Percentiles rank a stretch among this genome's conserved stretches.
These are phyloP conservation scores for Favolaschia claudopus DNA, from an alignment of 768 basidiomycete species.

Conservation along the genomic window DNA sequence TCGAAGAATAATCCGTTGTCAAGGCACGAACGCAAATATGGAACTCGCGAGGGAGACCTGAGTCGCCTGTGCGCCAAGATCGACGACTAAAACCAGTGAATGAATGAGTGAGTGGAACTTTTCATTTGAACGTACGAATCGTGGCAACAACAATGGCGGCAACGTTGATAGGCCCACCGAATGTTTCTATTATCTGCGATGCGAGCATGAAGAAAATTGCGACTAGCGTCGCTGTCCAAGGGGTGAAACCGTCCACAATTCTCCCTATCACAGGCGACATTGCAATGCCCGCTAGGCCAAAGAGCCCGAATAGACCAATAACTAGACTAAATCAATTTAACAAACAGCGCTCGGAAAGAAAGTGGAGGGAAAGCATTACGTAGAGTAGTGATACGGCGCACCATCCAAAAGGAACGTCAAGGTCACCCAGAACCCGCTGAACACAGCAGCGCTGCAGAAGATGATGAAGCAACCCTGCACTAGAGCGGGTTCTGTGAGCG, in stretches of 20 bases:
- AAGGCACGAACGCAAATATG: conserved; percentile 54
- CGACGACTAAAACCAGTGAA: conserved; percentile 42
- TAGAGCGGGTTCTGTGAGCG: conserved; percentile 65
- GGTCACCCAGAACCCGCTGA: conserved; percentile 53
- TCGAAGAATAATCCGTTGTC: too few species aligned
- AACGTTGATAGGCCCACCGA: conserved; percentile 56
- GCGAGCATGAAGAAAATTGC: conserved; percentile 45
- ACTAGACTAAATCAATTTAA: conserved; percentile 54
- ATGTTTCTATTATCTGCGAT: conserved; percentile 56
- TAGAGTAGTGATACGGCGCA: conserved; percentile 62
- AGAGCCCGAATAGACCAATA: conserved; percentile 65
- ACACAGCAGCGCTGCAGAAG: conserved; percentile 49
- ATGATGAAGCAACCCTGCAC: conserved; percentile 58
- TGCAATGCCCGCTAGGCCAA: conserved; percentile 60
- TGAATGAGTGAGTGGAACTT: background rate
- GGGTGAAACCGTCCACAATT: conserved; percentile 59
- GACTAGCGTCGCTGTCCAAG: conserved; percentile 64
- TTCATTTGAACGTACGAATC: conserved; percentile 41
- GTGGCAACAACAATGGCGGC: conserved; percentile 59
- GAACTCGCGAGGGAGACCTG: conserved; percentile 57
- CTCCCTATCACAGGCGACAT: conserved; percentile 61
- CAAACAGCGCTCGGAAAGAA: too few species aligned
- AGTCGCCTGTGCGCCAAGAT: conserved; percentile 58
- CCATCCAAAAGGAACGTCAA: conserved; percentile 68
- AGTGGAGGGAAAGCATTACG: conserved; percentile 42